Base-by-base conservation (phyloP, 805 yeast species). In the Cyberlindnera bimundalis region DNA sequence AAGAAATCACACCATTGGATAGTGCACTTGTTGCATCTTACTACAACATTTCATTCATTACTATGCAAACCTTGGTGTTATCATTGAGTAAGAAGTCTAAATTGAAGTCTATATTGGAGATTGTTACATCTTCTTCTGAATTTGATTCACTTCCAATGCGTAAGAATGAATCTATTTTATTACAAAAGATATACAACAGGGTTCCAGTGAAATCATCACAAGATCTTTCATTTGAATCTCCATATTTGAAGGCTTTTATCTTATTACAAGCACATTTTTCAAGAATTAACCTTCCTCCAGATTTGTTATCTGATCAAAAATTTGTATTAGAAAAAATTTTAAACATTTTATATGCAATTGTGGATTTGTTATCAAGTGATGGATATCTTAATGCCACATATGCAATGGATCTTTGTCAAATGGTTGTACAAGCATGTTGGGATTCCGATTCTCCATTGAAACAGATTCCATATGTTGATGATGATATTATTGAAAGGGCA, bases 371-470 rank as follows among this genome's bases (percentile, higher is more conserved):
- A 28, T 80, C 96, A 0, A 76, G 87, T 49, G 88, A 88, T 44
- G 96, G 97, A 0, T 68, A 74, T 49, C 63, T 90, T 53, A 84
- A 79, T 58, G 89, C 95, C 0, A 70, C 87, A 49, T 71, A 74
- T 33, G 91, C 87, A 0, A 85, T 93, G 85, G 97, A 93, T 57
- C 58, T 89, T 37, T 74, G 84, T 2, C 99, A 93, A 58, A 85
- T 88, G 95, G 63, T 87, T 6, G 77, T 83, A 2, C 98, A 91
- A 59, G 95, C 84, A 1, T 67, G 85, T 19, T 88, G 96, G 95
- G 85, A 79, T 49, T 69, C 78, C 7, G 96, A 85, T 41, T 76
- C 76, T 35, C 82, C 93, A 2, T 70, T 91, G 54, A 77, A 75
- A 52, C 99, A 91, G 61, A 68, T 91, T 26, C 99, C 99, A 2